These are phyloP conservation scores for Trypanosoma brucei DNA, from an alignment of 208 protist genomes.

Conservation along the genomic window DNA sequence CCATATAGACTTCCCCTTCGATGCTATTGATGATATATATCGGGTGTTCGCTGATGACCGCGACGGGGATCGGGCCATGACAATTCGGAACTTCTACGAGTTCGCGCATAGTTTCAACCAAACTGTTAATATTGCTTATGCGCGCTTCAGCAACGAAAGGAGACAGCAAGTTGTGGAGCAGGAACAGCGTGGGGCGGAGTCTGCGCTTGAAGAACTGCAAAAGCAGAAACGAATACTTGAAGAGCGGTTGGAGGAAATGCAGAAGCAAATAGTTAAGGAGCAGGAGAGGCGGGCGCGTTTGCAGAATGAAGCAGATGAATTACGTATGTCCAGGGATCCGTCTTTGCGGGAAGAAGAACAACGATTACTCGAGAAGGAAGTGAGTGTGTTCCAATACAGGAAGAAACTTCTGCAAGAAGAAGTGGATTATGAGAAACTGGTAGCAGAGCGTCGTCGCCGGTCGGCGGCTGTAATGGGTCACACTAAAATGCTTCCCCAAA, in stretches of 20 bases:
- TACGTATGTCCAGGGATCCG: conserved; percentile 34
- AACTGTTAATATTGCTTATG: conserved; percentile 64
- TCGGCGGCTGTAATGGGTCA: conserved; percentile 14
- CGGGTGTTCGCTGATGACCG: conserved; percentile 37
- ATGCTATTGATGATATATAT: conserved; percentile 57
- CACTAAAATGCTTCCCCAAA: conserved; percentile 23
- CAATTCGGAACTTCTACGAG: conserved; percentile 45
- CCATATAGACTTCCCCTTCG: conserved; percentile 49
- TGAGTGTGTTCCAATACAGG: conserved; percentile 73
- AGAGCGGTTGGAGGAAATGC: conserved; percentile 31
- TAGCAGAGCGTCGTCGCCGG: conserved; percentile 48
- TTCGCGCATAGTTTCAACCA: conserved; percentile 63
- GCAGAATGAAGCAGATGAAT: conserved; percentile 47
- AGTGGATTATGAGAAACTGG: conserved; percentile 67
- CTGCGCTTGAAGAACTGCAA: conserved; percentile 31
- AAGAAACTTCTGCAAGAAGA: conserved; percentile 62
- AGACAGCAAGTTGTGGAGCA: conserved; percentile 40
- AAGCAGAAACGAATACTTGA: conserved; percentile 44
- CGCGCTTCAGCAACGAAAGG: conserved; percentile 57
- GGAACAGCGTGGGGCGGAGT: conserved; percentile 36
- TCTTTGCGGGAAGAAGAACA: conserved; percentile 60
- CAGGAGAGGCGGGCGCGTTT: conserved; percentile 40
- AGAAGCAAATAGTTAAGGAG: conserved; percentile 27
- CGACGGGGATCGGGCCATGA: conserved; percentile 27
- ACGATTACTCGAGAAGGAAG: conserved; percentile 70